Evolutionary conservation across 306 rosid genomes (phyloP).

Genomic region (Vigna trinervia): DNA sequence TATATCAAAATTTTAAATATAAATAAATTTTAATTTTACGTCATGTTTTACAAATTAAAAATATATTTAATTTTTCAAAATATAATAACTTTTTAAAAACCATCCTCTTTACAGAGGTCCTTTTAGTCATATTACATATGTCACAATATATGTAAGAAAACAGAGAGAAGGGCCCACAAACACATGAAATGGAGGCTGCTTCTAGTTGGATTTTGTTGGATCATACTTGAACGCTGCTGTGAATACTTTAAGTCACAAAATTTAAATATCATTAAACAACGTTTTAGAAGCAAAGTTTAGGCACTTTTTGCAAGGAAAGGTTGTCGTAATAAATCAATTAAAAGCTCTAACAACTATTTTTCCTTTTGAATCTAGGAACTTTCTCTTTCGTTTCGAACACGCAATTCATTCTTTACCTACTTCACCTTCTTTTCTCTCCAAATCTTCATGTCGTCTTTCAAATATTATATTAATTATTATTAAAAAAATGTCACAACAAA

Average conservation of each 20-base stretch:
- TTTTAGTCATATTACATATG: constrained; percentile 44
- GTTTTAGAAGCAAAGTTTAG: constrained; percentile 15
- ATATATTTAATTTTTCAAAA: no score
- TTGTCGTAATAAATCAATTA: constrained; percentile 37
- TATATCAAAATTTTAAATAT: no score
- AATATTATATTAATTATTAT: constrained; percentile 2
- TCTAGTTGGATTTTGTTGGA: constrained; percentile 48
- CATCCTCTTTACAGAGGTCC: constrained; percentile 5
- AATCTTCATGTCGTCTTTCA: background rate
- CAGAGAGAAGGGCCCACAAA: constrained; percentile 38
- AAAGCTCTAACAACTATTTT: constrained; percentile 21
- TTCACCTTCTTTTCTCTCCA: background rate
- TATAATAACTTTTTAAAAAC: background rate
- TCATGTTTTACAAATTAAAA: no score
- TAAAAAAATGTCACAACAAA: background rate
- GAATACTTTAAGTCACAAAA: constrained; percentile 25
- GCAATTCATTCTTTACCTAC: background rate
- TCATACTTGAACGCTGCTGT: constrained; percentile 38
- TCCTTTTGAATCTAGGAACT: constrained; percentile 17
- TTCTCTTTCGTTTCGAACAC: constrained; percentile 13
- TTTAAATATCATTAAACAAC: background rate
- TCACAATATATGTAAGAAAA: background rate
- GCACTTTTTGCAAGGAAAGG: constrained; percentile 35
- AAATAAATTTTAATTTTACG: no score
- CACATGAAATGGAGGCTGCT: constrained; percentile 47